These are phyloP conservation scores for Cyberlindnera samutprakarnensis DNA, from an alignment of 805 yeast species.

Conservation along the genomic window DNA sequence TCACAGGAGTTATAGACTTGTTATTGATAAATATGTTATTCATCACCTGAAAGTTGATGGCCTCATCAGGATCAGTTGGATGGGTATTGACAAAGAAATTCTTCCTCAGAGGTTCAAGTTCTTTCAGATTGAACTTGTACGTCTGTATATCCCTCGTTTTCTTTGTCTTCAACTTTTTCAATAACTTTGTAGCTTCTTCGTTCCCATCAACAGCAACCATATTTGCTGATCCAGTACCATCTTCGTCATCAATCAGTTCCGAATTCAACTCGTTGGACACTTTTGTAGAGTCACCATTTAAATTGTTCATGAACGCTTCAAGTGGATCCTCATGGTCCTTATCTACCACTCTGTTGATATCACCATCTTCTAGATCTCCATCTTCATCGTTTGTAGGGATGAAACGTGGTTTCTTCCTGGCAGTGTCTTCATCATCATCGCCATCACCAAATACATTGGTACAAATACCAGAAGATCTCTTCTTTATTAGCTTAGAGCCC, in stretches of 20 bases:
- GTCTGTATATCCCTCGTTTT: conserved; percentile 41
- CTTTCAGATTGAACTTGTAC: conserved; percentile 24
- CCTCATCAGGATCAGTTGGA: conserved; percentile 44
- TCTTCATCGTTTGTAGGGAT: not conserved
- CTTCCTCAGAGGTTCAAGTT: conserved; percentile 50
- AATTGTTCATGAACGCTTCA: conserved; percentile 36
- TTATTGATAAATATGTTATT: conserved; percentile 34
- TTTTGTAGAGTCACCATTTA: conserved; percentile 19
- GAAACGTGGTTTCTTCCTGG: not conserved
- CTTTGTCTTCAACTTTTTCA: conserved; percentile 38
- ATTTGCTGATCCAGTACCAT: conserved; percentile 22
- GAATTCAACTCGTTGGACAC: not conserved
- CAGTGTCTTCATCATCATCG: conserved; percentile 1
- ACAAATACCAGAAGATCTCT: no score
- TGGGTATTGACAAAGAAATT: conserved; percentile 49
- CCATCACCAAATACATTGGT: not conserved
- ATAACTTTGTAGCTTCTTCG: conserved; percentile 25
- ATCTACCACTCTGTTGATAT: not conserved
- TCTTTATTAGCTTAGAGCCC: not conserved
- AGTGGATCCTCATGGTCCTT: conserved; percentile 28
- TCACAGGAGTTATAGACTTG: conserved; percentile 44
- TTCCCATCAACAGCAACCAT: conserved; percentile 25
- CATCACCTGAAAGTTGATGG: conserved; percentile 53
- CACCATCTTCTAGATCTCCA: no score
- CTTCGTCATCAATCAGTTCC: conserved; percentile 9